Base-by-base conservation (phyloP, 2,329 filamentous ascomycete species). In the Aureobasidium sp. region DNA sequence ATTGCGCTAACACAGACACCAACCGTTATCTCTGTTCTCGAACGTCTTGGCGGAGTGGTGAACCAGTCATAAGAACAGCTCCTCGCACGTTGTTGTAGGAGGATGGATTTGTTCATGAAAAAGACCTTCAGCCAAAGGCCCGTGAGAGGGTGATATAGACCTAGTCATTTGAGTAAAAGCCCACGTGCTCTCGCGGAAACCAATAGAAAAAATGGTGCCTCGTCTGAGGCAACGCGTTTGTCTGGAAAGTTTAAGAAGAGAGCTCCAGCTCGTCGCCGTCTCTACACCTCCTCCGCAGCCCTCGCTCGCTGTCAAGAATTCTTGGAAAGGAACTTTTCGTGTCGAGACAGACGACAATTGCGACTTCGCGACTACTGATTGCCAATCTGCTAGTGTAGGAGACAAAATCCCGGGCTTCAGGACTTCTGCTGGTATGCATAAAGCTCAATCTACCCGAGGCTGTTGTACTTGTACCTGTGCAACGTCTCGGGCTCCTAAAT, bases 371-470 rank as follows among this genome's bases (percentile, higher is more conserved):
- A 35, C 40, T 56, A 48, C 40, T n/a, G 42, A 60, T 42, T 40
- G 22, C 22, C 48, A 53, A 19, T 12, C 27, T 17, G 33, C 24
- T n/a, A 33, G 35, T 17, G 61, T 62, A 58, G 53, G 52, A 45
- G 53, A 62, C 14, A 58, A 58, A 11, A 70, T 73, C 49, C 72
- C 72, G 45, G 72, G 71, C 27, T 70, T 70, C 64, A 71, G 68
- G 64, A 73, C 72, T 60, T 70, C 69, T 59, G 71, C 72, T 62
- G 69, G 72, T 74, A 68, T 45, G 53, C 35, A 49, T 27, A 50
- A 24, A 54, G 29, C 49, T 42, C 35, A 40, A 50, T 53, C 22
- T 14, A 22, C 17, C 24, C 47, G 57, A 49, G 57, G 29, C 59
- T 52, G 59, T 47, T 61, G 47, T 61, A 33, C 31, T 33, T 33